Percentiles rank a stretch among this genome's conserved stretches.
Conservation (phyloP, 768 basidiomycete species). For the Chalciporus chontae region DNA sequence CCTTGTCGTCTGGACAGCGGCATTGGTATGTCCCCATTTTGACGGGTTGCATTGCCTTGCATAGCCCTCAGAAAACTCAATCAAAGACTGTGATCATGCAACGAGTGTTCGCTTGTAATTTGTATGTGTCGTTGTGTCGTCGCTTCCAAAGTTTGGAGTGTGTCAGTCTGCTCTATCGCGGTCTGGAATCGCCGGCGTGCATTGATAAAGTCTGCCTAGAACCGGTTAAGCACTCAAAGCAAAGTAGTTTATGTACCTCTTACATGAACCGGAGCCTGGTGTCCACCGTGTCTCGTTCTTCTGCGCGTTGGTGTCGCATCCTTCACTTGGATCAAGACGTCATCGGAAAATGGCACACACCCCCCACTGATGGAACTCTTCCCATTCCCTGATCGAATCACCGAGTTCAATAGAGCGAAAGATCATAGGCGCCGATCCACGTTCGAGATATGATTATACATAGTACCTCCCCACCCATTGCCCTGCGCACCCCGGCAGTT, state of each 20-base stretch:
- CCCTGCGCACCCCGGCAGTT: too few species aligned
- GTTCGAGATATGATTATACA: not conserved
- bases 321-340: not conserved
- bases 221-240: not conserved
- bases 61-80: not conserved
- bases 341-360: not conserved
- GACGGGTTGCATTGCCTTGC: conserved; percentile 11
- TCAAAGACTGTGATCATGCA: not conserved
- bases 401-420: not conserved
- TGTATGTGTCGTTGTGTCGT: not conserved
- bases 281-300: too few species aligned
- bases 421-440: not conserved
- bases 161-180: not conserved
- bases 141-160: not conserved
- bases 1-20: conserved; percentile 16
- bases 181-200: conserved; percentile 1
- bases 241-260: conserved; percentile 9
- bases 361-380: too few species aligned
- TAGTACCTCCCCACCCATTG: not conserved
- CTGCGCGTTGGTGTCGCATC: too few species aligned
- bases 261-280: not conserved
- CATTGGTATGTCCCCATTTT: not conserved
- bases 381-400: not conserved
- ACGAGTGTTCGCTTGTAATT: not conserved
- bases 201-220: conserved; percentile 5